Evolutionary conservation across 345 rosid genomes (phyloP).

Genomic region (Populus euphratica): DNA sequence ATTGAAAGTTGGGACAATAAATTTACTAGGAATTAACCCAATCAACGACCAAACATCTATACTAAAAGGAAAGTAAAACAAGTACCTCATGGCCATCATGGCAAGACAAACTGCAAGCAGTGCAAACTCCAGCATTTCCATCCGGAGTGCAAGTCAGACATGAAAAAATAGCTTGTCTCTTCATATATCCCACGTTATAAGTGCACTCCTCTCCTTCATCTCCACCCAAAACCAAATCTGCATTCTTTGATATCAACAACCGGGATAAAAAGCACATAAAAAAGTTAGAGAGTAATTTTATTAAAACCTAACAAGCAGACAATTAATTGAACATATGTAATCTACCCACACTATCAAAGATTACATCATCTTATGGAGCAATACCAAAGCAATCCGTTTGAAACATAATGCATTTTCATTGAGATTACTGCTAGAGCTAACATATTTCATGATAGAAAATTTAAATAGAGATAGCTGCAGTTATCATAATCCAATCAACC

Average conservation of each 20-base stretch:
- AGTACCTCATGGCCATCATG: constrained; percentile 96
- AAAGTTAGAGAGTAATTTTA: neutral
- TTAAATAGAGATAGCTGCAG: neutral
- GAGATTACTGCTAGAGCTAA: neutral
- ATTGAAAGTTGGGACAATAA: neutral
- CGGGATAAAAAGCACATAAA: neutral
- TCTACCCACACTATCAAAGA: neutral
- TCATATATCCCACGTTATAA: constrained; percentile 74
- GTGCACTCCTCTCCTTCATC: constrained; percentile 97
- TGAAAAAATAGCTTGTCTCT: constrained; percentile 92
- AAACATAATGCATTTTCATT: neutral
- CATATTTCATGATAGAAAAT: neutral
- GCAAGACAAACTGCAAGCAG: constrained; percentile 91
- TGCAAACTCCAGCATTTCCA: constrained; percentile 90
- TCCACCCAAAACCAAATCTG: constrained; percentile 95
- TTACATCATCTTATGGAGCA: neutral
- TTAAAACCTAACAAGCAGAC: neutral
- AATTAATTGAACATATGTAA: neutral
- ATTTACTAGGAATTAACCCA: neutral
- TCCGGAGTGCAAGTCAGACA: constrained; percentile 90
- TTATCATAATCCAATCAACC: neutral
- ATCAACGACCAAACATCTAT: neutral
- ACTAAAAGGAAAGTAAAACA: neutral
- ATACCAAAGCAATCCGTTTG: neutral
- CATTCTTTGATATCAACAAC: constrained; percentile 48